Conservation (phyloP, 495 filamentous ascomycete genomes). For the Podospora anserina region DNA sequence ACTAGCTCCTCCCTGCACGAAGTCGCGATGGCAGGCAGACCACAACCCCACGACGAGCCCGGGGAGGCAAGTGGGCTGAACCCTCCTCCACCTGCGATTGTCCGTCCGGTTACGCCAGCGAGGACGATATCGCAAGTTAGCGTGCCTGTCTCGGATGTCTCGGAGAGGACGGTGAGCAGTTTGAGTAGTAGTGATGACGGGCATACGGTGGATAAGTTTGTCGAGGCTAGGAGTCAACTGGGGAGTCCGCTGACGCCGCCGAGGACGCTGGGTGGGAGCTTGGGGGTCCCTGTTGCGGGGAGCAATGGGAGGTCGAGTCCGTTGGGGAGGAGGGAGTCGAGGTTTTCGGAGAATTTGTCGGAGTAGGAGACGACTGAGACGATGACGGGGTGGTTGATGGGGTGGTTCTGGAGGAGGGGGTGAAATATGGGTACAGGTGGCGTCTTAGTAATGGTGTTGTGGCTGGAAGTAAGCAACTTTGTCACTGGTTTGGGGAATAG, state of each 20-base stretch:
- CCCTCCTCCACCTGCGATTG: conserved; percentile 1
- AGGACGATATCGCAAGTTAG: conserved; percentile 12
- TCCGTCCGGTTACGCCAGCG: background rate
- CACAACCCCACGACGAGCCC: conserved; percentile 16
- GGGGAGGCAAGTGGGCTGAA: background rate
- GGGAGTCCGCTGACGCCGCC: conserved; percentile 22
- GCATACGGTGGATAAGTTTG: conserved; percentile 22
- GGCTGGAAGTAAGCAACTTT: too few species aligned
- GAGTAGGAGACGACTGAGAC: conserved; percentile 10
- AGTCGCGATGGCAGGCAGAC: conserved; percentile 49
- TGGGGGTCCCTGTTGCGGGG: background rate
- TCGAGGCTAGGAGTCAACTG: conserved; percentile 22
- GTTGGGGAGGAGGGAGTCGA: conserved; percentile 37
- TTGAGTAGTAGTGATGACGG: conserved; percentile 20
- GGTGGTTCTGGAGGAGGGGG: background rate
- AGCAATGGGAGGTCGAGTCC: conserved; percentile 38
- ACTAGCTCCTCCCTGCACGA: conserved; percentile 41
- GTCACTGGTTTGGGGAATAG: too few species aligned
- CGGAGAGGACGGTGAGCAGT: conserved; percentile 14
- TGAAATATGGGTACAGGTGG: background rate
- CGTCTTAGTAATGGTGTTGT: background rate
- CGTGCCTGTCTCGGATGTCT: conserved; percentile 5
- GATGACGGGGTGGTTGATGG: background rate
- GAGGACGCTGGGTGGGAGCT: conserved; percentile 10
- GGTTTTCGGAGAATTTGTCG: conserved; percentile 37